phyloP scores from a whole-genome alignment of 495 filamentous ascomycete species.

The Daldinia loculata region DNA sequence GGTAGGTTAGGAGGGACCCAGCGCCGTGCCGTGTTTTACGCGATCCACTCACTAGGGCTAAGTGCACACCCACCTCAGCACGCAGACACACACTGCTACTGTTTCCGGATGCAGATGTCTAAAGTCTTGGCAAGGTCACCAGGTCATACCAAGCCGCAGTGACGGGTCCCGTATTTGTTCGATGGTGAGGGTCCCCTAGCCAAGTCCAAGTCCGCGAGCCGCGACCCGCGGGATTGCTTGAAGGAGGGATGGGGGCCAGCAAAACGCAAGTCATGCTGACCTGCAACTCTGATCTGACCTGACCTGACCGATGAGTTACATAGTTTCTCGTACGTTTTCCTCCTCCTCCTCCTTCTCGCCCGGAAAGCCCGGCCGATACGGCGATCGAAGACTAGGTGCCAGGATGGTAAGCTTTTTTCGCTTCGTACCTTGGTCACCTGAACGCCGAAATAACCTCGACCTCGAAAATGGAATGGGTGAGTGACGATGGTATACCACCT shows the following conservation, averaged over 20 bases:
- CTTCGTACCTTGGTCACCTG: neutral
- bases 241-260: constrained; percentile 14
- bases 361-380: constrained; percentile 11
- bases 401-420: constrained; percentile 1
- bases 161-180: constrained; percentile 24
- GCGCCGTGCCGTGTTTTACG: neutral
- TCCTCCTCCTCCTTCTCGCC: neutral
- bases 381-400: neutral
- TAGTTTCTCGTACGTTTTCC: constrained; percentile 29
- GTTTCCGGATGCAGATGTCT: constrained; percentile 12
- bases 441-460: constrained; percentile 13
- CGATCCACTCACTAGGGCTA: constrained; percentile 3
- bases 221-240: neutral
- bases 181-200: constrained; percentile 7
- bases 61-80: constrained; percentile 17
- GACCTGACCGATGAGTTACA: constrained; percentile 21
- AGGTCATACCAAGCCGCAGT: constrained; percentile 5
- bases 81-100: neutral
- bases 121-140: constrained; percentile 20
- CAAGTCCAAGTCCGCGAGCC: constrained; percentile 6
- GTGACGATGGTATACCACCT: constrained; percentile 27
- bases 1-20: neutral
- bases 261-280: constrained; percentile 34
- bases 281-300: constrained; percentile 35
- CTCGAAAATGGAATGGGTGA: constrained; percentile 12